Evolutionary conservation across 75 land plant species (phyloP).

Genomic region (Picea sitchensis): DNA sequence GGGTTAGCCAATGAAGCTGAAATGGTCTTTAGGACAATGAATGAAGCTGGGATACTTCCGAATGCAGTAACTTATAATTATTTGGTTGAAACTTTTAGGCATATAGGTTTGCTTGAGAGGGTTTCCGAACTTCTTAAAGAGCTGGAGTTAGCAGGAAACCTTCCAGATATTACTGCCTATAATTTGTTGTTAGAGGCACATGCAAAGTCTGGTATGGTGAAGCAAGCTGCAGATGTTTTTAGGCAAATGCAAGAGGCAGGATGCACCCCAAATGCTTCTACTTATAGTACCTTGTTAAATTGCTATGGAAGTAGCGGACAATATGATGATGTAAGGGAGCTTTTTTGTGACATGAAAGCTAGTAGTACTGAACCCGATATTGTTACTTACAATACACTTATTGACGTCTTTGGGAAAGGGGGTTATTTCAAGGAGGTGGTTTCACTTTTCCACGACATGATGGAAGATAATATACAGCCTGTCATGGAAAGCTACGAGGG

Average conservation of each 20-base stretch:
- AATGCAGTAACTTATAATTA: constrained; percentile 66
- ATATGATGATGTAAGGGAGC: constrained; percentile 81
- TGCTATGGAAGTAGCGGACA: constrained; percentile 79
- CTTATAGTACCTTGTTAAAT: constrained; percentile 77
- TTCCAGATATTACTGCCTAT: constrained; percentile 78
- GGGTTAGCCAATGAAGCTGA: constrained; percentile 86
- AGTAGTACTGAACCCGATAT: constrained; percentile 81
- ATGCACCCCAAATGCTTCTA: constrained; percentile 75
- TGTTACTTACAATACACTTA: constrained; percentile 82
- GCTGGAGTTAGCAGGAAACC: constrained; percentile 78
- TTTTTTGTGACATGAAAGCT: constrained; percentile 93
- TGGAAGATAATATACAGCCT: constrained; percentile 77
- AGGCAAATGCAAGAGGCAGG: constrained; percentile 89
- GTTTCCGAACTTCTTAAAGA: constrained; percentile 76
- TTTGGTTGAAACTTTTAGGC: constrained; percentile 75
- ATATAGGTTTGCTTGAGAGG: constrained; percentile 45
- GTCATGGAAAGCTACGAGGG: constrained; percentile 90
- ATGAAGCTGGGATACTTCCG: constrained; percentile 87
- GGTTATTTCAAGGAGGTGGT: constrained; percentile 95
- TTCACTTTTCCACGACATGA: constrained; percentile 90
- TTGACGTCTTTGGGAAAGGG: constrained; percentile 85
- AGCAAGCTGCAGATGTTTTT: constrained; percentile 74
- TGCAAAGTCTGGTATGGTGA: constrained; percentile 46
- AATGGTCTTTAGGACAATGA: constrained; percentile 94
- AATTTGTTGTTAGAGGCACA: constrained; percentile 84